Conservation (phyloP, 345 rosid species). For the Hypericum androsaemum region DNA sequence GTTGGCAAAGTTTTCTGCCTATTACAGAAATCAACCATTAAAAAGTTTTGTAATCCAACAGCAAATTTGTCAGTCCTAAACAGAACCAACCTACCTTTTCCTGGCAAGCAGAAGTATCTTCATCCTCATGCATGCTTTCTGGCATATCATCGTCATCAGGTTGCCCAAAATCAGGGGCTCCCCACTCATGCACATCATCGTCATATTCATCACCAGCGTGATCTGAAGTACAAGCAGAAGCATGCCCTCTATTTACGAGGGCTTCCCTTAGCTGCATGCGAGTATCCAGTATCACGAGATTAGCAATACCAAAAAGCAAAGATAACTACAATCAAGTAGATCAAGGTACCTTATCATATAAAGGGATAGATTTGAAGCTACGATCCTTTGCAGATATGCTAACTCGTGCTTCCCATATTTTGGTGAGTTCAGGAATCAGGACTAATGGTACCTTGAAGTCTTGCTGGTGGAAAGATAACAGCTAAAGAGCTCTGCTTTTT, state of each 20-base stretch:
- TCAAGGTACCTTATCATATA: constrained; percentile 65
- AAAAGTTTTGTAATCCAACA: constrained; percentile 6
- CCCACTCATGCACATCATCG: constrained; percentile 38
- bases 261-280: constrained; percentile 62
- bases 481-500: constrained; percentile 28
- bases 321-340: constrained; percentile 1
- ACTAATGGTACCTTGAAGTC: constrained; percentile 53
- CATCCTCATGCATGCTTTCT: constrained; percentile 45
- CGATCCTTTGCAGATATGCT: constrained; percentile 19
- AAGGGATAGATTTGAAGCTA: constrained; percentile 33
- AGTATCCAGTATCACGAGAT: constrained; percentile 12
- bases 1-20: constrained; percentile 30
- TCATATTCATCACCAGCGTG: constrained; percentile 24
- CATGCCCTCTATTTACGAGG: constrained; percentile 39
- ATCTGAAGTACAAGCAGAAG: constrained; percentile 26
- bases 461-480: constrained; percentile 74
- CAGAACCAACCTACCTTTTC: constrained; percentile 28
- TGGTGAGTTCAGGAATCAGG: constrained; percentile 58
- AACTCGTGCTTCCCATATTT: constrained; percentile 47
- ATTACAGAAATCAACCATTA: constrained; percentile 11
- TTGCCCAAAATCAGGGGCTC: constrained; percentile 39
- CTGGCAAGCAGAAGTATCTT: constrained; percentile 24
- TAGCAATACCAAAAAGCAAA: constrained; percentile 6
- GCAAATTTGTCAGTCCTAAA: constrained; percentile 4
- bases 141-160: constrained; percentile 38